Evolutionary conservation across 306 rosid genomes (phyloP).

Genomic region (Prosopis cineraria): DNA sequence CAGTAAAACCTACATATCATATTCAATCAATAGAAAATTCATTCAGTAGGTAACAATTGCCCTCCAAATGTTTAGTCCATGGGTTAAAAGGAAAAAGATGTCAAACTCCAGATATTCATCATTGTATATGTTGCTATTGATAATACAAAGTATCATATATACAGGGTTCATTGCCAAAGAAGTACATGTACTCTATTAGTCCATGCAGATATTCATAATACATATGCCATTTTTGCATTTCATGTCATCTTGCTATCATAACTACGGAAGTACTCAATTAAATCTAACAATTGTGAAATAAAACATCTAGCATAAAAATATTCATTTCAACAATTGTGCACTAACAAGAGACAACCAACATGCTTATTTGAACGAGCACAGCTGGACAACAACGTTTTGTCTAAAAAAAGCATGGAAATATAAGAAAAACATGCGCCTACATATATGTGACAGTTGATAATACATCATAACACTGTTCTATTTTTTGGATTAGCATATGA

Average conservation of each 20-base stretch:
- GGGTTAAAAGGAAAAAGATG: not conserved
- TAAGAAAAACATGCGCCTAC: not conserved
- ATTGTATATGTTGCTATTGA: not conserved
- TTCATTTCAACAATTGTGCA: not conserved
- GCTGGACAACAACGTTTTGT: not conserved
- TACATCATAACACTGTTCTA: not conserved
- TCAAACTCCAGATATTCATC: not conserved
- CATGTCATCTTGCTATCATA: not conserved
- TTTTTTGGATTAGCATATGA: slow-evolving; percentile 5
- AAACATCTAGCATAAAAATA: not conserved
- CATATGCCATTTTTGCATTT: not conserved
- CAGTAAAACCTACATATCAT: slow-evolving; percentile 69
- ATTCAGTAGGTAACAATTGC: slow-evolving; percentile 14
- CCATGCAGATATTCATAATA: not conserved
- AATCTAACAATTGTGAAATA: not conserved
- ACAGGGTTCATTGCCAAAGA: not conserved
- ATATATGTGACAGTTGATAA: not conserved
- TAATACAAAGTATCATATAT: not conserved
- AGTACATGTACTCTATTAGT: not conserved
- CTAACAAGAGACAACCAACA: not conserved
- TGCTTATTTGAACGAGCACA: not conserved
- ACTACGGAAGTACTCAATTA: not conserved
- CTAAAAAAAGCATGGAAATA: not conserved
- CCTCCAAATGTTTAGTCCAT: slow-evolving; percentile 26
- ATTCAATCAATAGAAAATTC: slow-evolving; percentile 33